Evolutionary conservation across 2,329 filamentous ascomycete genomes (phyloP), one percentile per base, ranked within the genome.

Genomic region (Metarhizium rileyi): DNA sequence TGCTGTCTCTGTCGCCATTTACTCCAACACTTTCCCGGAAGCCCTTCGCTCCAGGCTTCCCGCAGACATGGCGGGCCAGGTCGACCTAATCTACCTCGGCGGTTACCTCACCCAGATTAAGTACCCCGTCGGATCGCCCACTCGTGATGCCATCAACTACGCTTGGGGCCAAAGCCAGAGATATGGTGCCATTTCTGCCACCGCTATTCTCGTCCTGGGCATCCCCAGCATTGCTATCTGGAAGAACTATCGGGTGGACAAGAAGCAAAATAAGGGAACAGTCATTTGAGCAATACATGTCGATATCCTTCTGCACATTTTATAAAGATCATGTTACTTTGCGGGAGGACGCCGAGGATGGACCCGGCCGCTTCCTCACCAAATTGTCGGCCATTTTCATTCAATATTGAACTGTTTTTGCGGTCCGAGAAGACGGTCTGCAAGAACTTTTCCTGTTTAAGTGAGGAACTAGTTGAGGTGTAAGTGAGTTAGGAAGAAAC

Each of bases 1-100:
- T 1, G 76, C 79, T 3, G 71, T 84, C 47, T 75, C 80, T 1
- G 75, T 74, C 1, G 77, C 79, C 1, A 76, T 85, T 50, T 85
- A 42, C 22, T 42, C 38, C 9, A 50, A 45, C 47, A 52, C 50
- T 10, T 52, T 52, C 47, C 50, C 50, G 2, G 50, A 46, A 8
- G 50, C 50, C 35, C 47, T 52, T n/a, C 47, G 46, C 46, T 38
- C 41, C 14, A 23, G 35, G 4, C 43, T 52, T 1, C 50, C 50
- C 16, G 22, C 33, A 9, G 50, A 50, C 45, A 20, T 41, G 23
- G 4, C 35, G n/a, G 50, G 14, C 22, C 20, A 52, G 43, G 50
- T 23, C 36, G 25, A 28, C 23, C 14, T 10, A 7, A 50, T 52
- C 28, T 52, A 52, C 23, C 25, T 52, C 16, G 50, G 50, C 18